phyloP scores from a whole-genome alignment of 371 early-diverging fungal species.

The Rozella allomycis region DNA sequence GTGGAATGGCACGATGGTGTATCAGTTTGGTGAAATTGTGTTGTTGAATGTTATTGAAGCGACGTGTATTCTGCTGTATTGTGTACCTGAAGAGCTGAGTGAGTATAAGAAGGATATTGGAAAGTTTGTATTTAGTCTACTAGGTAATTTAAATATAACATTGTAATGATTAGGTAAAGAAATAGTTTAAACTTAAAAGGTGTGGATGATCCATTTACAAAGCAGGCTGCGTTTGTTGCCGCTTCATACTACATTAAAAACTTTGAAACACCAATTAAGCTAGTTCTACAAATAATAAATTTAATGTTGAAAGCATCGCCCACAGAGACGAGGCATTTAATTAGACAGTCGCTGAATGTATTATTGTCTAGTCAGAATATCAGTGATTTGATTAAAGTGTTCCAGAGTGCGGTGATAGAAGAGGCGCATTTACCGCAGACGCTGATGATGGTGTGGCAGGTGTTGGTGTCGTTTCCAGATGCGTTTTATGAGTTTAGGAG shows the following conservation, averaged over 20 bases:
- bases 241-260: conserved; percentile 73
- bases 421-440: conserved; percentile 71
- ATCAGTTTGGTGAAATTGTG: too few relatives aligned
- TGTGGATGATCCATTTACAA: conserved; percentile 73
- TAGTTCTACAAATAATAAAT: conserved; percentile 67
- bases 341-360: conserved; percentile 79
- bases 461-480: conserved; percentile 67
- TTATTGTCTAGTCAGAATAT: conserved; percentile 45
- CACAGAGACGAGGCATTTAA: conserved; percentile 46
- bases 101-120: too few relatives aligned
- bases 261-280: conserved; percentile 75
- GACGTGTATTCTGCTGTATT: too few relatives aligned
- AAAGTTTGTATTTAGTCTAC: too few relatives aligned
- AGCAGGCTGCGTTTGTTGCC: conserved; percentile 80
- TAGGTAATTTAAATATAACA: too few relatives aligned
- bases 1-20: too few relatives aligned
- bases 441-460: conserved; percentile 64
- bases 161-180: too few relatives aligned
- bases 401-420: conserved; percentile 63
- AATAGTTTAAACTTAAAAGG: conserved; percentile 58
- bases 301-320: conserved; percentile 71
- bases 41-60: too few relatives aligned
- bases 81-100: too few relatives aligned
- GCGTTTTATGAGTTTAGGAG: conserved; percentile 66
- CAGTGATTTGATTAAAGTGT: conserved; percentile 71